Evolutionary conservation across 805 yeast species (phyloP).

Genomic region (Cyberlindnera xylosilytica): DNA sequence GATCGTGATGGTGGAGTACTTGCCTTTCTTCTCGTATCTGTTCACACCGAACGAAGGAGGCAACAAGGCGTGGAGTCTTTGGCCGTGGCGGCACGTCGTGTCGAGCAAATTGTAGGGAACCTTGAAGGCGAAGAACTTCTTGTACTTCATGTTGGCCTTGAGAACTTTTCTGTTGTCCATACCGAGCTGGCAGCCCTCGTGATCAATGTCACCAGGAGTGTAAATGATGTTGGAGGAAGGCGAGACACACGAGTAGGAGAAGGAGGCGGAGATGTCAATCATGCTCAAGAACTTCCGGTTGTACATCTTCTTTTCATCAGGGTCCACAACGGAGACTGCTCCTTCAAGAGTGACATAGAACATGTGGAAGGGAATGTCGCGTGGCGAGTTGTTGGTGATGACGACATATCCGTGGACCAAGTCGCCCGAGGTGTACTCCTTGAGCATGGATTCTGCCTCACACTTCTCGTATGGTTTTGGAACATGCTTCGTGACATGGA

Average conservation of each 20-base stretch:
- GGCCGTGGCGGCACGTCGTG: constrained; percentile 46
- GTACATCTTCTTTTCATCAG: constrained; percentile 31
- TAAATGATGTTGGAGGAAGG: constrained; percentile 49
- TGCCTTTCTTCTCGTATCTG: constrained; percentile 28
- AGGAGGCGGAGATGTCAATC: constrained; percentile 56
- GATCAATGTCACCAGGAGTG: constrained; percentile 39
- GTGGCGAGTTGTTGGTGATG: constrained; percentile 43
- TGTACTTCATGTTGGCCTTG: constrained; percentile 47
- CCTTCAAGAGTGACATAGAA: constrained; percentile 52
- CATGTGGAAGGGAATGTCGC: constrained; percentile 57
- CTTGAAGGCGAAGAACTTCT: constrained; percentile 57
- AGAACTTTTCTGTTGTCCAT: constrained; percentile 46
- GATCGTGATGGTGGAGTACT: constrained; percentile 30
- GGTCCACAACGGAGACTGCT: constrained; percentile 31
- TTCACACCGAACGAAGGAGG: constrained; percentile 42
- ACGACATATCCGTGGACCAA: constrained; percentile 56
- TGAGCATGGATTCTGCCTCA: constrained; percentile 34
- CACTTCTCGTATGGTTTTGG: constrained; percentile 39
- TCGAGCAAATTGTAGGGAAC: constrained; percentile 54
- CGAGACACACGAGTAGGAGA: constrained; percentile 49
- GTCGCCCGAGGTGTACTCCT: constrained; percentile 69
- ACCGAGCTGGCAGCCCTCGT: constrained; percentile 48
- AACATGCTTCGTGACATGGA: constrained; percentile 49
- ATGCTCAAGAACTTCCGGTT: constrained; percentile 51
- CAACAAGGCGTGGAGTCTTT: constrained; percentile 34